Evolutionary conservation across 2,329 filamentous ascomycete species (phyloP).

Genomic region (Aspergillus thermomutatus): DNA sequence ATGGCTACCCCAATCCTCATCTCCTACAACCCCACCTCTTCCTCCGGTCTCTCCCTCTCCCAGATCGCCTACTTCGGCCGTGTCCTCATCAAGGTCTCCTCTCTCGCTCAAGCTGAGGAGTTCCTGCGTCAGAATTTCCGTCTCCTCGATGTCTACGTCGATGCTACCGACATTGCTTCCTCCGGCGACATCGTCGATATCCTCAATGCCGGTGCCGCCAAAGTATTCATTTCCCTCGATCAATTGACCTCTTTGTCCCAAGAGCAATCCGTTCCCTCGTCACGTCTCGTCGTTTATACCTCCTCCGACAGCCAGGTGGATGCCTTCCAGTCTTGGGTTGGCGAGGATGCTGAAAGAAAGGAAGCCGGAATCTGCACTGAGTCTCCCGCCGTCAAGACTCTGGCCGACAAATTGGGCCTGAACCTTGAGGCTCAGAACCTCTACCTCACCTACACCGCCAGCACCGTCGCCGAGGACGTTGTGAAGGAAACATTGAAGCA

Average conservation of each 20-base stretch:
- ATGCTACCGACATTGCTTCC: conserved; percentile 67
- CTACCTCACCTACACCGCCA: conserved; percentile 36
- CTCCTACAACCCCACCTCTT: conserved; percentile 40
- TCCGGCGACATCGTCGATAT: conserved; percentile 73
- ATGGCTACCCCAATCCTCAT: conserved; percentile 45
- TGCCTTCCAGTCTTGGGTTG: conserved; percentile 40
- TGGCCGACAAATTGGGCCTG: conserved; percentile 37
- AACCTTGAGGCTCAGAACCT: conserved; percentile 40
- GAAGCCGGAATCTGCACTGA: conserved; percentile 34
- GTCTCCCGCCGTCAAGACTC: conserved; percentile 35
- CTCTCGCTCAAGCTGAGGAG: conserved; percentile 36
- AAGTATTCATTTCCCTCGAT: conserved; percentile 73
- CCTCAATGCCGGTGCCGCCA: conserved; percentile 79
- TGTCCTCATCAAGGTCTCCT: conserved; percentile 53
- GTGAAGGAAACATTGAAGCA: conserved; percentile 48
- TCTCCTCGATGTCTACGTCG: conserved; percentile 65
- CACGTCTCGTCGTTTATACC: conserved; percentile 56
- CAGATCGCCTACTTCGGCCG: conserved; percentile 58
- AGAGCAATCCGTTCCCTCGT: conserved; percentile 50
- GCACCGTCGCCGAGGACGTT: conserved; percentile 42
- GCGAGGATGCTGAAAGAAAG: conserved; percentile 33
- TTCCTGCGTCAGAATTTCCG: conserved; percentile 58
- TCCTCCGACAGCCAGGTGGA: conserved; percentile 36
- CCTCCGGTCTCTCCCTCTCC: conserved; percentile 50
- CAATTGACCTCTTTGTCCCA: conserved; percentile 59